A percentile compares a stretch with the other conserved stretches of the same genome.
Conservation (phyloP, 306 rosid species). For the Malus asiatica region DNA sequence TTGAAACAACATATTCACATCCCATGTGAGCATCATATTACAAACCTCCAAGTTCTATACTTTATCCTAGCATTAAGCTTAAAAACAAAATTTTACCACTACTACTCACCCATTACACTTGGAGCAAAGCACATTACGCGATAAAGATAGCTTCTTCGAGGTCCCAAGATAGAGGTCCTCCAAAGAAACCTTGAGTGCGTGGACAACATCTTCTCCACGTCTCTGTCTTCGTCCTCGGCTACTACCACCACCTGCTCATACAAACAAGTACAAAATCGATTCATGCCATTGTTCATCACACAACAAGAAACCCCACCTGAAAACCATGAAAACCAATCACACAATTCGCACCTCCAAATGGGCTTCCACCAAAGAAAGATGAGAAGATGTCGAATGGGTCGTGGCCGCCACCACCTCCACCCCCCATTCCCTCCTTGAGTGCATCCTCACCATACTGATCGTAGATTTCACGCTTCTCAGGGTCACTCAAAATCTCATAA, state of each 20-base stretch:
- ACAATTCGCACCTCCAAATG: constrained; percentile 37
- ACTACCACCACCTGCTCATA: constrained; percentile 54
- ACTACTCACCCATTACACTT: constrained; percentile 69
- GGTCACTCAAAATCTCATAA: constrained; percentile 74
- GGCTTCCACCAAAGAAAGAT: constrained; percentile 66
- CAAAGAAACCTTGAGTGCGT: constrained; percentile 71
- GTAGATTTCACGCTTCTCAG: constrained; percentile 81
- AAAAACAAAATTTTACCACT: neutral
- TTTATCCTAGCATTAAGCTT: neutral
- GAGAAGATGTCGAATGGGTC: constrained; percentile 78
- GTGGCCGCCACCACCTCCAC: constrained; percentile 54
- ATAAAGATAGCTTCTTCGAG: constrained; percentile 71
- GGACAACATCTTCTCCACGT: constrained; percentile 72
- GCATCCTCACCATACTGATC: constrained; percentile 94
- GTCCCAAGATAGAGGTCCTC: constrained; percentile 73
- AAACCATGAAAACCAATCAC: neutral
- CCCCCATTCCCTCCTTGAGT: constrained; percentile 80
- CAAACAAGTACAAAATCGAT: neutral
- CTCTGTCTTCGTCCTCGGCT: constrained; percentile 72
- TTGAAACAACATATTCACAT: neutral
- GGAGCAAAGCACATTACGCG: constrained; percentile 63
- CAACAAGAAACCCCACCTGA: neutral
- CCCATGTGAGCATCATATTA: neutral
- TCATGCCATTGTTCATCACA: neutral
- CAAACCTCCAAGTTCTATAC: neutral